phyloP scores from a whole-genome alignment of 139 green algal genomes.

The Coccomyxa sp. region DNA sequence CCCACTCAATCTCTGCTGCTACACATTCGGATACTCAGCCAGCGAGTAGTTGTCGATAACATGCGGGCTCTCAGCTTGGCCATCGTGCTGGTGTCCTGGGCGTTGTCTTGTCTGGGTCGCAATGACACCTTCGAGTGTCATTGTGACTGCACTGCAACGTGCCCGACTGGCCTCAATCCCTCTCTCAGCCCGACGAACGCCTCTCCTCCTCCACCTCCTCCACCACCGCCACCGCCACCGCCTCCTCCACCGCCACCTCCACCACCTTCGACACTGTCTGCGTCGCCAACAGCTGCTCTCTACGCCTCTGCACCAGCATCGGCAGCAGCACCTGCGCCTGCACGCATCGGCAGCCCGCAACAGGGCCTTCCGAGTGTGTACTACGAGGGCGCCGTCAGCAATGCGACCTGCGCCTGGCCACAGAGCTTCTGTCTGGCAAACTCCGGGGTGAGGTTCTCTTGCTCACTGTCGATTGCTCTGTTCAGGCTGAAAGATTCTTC shows the following conservation, averaged over 20 bases:
- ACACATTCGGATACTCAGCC: neutral
- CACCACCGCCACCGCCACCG: neutral
- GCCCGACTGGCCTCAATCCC: neutral
- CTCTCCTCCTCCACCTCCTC: neutral
- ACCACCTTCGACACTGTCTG: neutral
- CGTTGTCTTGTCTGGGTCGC: neutral
- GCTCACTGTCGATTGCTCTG: neutral
- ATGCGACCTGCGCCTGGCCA: neutral
- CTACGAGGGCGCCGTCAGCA: neutral
- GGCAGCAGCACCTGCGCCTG: neutral
- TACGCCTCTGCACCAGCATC: neutral
- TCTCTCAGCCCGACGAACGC: neutral
- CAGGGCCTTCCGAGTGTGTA: neutral
- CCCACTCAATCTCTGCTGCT: neutral
- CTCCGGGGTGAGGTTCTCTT: neutral
- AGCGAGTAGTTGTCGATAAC: neutral
- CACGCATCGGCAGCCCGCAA: neutral
- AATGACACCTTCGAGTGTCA: neutral
- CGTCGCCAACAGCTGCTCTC: neutral
- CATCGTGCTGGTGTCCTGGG: neutral
- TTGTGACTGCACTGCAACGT: neutral
- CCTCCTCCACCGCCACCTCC: neutral
- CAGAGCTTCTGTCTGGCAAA: neutral
- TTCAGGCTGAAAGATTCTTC: conserved; percentile 1
- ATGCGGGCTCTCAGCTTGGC: neutral